These are phyloP conservation scores for Lentinus brumalis DNA, from an alignment of 768 basidiomycete genomes.

Conservation along the genomic window DNA sequence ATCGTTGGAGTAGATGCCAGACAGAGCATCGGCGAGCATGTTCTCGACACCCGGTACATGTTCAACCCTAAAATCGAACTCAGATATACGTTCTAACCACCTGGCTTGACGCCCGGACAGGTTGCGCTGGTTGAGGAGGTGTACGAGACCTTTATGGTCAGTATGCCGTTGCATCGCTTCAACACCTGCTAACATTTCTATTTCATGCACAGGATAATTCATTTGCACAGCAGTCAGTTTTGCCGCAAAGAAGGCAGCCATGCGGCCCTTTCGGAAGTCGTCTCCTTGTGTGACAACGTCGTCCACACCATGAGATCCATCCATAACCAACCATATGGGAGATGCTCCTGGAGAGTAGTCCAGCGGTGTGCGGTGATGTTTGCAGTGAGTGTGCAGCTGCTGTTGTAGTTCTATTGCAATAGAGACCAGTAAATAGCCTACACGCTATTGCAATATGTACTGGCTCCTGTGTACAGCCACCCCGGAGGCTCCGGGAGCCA, in stretches of 20 bases:
- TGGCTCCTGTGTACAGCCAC: too few species aligned
- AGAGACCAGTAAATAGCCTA: too few species aligned
- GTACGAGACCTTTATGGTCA: constrained; percentile 24
- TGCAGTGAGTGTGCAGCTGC: constrained; percentile 17
- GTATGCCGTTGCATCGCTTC: not conserved
- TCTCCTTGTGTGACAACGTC: constrained; percentile 26
- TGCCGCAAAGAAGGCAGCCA: constrained; percentile 29
- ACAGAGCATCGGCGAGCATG: constrained; percentile 31
- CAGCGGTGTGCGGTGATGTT: constrained; percentile 16
- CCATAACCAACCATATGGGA: constrained; percentile 25
- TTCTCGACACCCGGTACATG: constrained; percentile 36
- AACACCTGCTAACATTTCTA: constrained; percentile 11
- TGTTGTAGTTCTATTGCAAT: constrained; percentile 26
- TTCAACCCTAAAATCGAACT: constrained; percentile 31
- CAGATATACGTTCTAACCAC: constrained; percentile 37
- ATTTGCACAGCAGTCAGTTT: constrained; percentile 29
- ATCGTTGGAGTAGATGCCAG: constrained; percentile 4
- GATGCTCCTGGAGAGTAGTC: constrained; percentile 23
- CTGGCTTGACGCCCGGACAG: constrained; percentile 37
- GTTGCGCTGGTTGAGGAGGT: constrained; percentile 35
- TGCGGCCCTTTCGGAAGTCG: constrained; percentile 9
- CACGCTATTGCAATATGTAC: too few species aligned
- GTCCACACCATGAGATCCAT: constrained; percentile 24
- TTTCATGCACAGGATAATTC: constrained; percentile 33
- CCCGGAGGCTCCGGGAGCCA: too few species aligned